These are phyloP conservation scores for Podosphaera fusca DNA, from an alignment of 2,329 filamentous ascomycete species.

Conservation along the genomic window DNA sequence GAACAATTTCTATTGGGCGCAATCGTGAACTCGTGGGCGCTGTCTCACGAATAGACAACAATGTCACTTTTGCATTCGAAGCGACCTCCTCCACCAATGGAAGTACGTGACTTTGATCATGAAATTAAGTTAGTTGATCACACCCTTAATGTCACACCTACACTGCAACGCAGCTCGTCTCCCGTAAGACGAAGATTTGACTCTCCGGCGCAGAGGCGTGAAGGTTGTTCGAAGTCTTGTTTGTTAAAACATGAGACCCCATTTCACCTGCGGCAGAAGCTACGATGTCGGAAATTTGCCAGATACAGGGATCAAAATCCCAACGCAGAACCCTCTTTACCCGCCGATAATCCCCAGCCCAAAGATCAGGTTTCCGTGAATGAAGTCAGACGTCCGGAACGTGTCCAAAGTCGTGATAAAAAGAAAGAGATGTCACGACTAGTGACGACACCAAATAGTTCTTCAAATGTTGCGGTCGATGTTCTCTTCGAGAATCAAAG, in stretches of 20 bases:
- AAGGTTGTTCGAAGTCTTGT: conserved; percentile 9
- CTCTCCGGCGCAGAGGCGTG: conserved; percentile 8
- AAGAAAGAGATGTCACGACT: background rate
- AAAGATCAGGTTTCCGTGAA: conserved; percentile 6
- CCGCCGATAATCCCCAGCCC: conserved; percentile 6
- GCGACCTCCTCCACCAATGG: background rate
- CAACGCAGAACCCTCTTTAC: background rate
- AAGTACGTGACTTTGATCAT: conserved; percentile 35
- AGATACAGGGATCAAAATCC: conserved; percentile 17
- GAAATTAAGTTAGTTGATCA: conserved; percentile 44
- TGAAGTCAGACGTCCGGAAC: background rate
- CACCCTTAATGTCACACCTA: conserved; percentile 4
- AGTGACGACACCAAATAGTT: conserved; percentile 11
- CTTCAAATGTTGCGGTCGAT: conserved; percentile 41
- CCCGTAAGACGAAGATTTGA: background rate
- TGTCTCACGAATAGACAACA: background rate
- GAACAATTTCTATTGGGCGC: background rate
- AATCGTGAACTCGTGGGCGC: background rate
- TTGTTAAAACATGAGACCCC: conserved; percentile 9
- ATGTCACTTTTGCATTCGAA: background rate
- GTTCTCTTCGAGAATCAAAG: conserved; percentile 91
- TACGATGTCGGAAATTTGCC: conserved; percentile 11
- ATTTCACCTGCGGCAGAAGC: conserved; percentile 8
- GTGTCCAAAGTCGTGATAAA: conserved; percentile 1
- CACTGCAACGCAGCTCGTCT: conserved; percentile 6